phyloP scores from a whole-genome alignment of 129 eudicot species.

The Lactuca saligna region DNA sequence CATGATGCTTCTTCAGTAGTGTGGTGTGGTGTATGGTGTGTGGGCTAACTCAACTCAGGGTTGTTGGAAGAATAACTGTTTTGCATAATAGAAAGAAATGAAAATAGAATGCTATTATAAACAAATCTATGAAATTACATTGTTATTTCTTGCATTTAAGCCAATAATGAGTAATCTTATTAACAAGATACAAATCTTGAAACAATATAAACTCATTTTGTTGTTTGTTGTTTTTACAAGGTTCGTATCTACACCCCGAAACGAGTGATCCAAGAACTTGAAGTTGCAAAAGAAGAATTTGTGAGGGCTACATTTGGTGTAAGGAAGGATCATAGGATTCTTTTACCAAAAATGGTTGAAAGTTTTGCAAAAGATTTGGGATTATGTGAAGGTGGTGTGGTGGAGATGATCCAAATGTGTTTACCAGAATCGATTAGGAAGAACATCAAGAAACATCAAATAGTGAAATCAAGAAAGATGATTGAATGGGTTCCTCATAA shows the following conservation, averaged over 20 bases:
- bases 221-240: conserved; percentile 30
- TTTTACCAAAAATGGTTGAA: conserved; percentile 80
- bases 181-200: not conserved
- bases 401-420: conserved; percentile 77
- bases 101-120: too few relatives aligned
- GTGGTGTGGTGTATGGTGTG: too few relatives aligned
- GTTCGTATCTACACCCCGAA: conserved; percentile 87
- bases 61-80: not conserved
- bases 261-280: conserved; percentile 73
- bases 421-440: conserved; percentile 77
- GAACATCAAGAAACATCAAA: conserved; percentile 70
- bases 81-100: not conserved
- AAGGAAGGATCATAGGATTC: conserved; percentile 66
- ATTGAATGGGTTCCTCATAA: conserved; percentile 85
- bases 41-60: too few relatives aligned
- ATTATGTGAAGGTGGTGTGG: conserved; percentile 57
- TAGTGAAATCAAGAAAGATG: conserved; percentile 58
- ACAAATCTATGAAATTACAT: not conserved
- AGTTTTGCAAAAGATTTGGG: conserved; percentile 79
- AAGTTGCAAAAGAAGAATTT: conserved; percentile 87
- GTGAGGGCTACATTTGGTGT: conserved; percentile 87
- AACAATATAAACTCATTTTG: conserved; percentile 7
- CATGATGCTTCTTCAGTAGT: too few relatives aligned
- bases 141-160: not conserved
- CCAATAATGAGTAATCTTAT: not conserved